A percentile compares a stretch with the other conserved stretches of the same genome.
Evolutionary conservation across 2,329 filamentous ascomycete species (phyloP).

Genomic region (Paecilomyces variotii): DNA sequence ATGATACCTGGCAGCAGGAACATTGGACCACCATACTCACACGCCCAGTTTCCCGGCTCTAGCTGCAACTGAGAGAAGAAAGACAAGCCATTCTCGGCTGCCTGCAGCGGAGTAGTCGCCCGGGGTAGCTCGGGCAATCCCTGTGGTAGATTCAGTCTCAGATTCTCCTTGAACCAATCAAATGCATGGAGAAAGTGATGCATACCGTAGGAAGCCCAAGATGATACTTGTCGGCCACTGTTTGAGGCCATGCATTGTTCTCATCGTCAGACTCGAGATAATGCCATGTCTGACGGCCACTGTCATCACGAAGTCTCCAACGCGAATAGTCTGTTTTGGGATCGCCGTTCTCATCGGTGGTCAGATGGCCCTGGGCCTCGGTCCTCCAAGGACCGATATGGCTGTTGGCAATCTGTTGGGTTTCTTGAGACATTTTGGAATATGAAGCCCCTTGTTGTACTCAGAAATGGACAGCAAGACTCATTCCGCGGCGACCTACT

Average conservation of each 20-base stretch:
- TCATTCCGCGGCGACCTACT: not conserved
- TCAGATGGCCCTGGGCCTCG: conserved; percentile 25
- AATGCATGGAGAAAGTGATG: conserved; percentile 7
- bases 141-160: conserved; percentile 37
- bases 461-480: not conserved
- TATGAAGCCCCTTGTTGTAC: not conserved
- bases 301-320: conserved; percentile 79
- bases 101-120: conserved; percentile 64
- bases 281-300: conserved; percentile 86
- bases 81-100: conserved; percentile 71
- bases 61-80: conserved; percentile 91
- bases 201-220: conserved; percentile 69
- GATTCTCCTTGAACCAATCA: too few species aligned
- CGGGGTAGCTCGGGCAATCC: conserved; percentile 63
- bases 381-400: conserved; percentile 29
- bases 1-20: conserved; percentile 84
- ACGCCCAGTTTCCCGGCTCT: conserved; percentile 85
- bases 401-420: conserved; percentile 10
- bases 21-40: conserved; percentile 96
- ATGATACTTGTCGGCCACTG: conserved; percentile 79
- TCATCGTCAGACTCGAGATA: conserved; percentile 71
- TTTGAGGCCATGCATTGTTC: conserved; percentile 72
- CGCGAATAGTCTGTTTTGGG: conserved; percentile 65
- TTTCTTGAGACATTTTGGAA: not conserved
- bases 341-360: conserved; percentile 26